Evolutionary conservation across 768 basidiomycete genomes (phyloP), one percentile per base, ranked within the genome.

Genomic region (Hygrocybe punicea): DNA sequence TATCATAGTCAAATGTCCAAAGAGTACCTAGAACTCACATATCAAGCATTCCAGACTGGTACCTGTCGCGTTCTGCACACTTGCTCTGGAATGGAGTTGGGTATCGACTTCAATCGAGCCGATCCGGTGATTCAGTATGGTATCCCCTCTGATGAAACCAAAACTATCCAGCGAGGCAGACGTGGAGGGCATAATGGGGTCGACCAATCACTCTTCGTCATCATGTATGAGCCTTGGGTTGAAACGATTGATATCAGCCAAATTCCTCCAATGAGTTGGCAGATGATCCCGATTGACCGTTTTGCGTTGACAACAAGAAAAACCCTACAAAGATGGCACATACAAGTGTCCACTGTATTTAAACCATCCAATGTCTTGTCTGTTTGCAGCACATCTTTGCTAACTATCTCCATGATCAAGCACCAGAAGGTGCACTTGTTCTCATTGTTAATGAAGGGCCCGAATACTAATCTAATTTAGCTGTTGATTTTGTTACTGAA

Each of bases 1-100:
- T 72, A 72, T 33, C 64, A 73, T 35, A 57, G 59, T 11, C 40
- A 49, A 1, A 71, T 72, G 70, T 71, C 70, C 0, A 39, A 59
- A 5, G 45, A 55, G 8, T 73, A 71, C 35, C 59, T 71, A 0
- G n/a, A 64, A 17, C 10, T 56, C 4, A 61, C 58, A 0, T 69
- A 67, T 33, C 23, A 62, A 4, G 60, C 58, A 53, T 64, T 65
- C 55, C 34, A 29, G 4, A 46, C 63, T 29, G 61, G 65, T 0
- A 10, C 1, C 0, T 67, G 67, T 44, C 37, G 49, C 7, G 53
- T 68, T 6, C 58, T 66, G n/a, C 51, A 58, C 25, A 54, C 64
- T 0, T 67, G 62, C 0, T 57, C 54, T 13, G 64, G 56, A 0
- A 56, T 54, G 0, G 53, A 64, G 3, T 65, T 64, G 65, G 66